Percentiles rank a stretch among this genome's conserved stretches.
phyloP scores from a whole-genome alignment of 129 eudicot genomes.

The Artemisia annua region DNA sequence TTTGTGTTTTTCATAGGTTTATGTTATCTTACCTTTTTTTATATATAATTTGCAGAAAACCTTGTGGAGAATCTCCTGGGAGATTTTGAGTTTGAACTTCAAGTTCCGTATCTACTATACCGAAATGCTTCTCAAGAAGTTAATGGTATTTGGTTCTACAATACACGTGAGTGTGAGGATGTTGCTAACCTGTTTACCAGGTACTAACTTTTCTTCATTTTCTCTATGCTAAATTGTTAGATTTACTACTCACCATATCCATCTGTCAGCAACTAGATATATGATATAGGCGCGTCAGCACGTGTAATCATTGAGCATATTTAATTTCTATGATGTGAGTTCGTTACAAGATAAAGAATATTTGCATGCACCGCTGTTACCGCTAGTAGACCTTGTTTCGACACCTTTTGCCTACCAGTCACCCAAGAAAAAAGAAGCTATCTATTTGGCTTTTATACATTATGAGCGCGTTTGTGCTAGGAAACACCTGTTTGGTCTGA shows the following conservation, averaged over 20 bases:
- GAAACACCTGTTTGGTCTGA: not conserved
- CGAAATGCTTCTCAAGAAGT: conserved; percentile 81
- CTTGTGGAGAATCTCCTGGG: conserved; percentile 80
- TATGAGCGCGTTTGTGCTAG: not conserved
- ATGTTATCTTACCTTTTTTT: conserved; percentile 11
- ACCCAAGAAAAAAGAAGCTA: not conserved
- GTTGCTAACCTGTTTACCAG: conserved; percentile 74
- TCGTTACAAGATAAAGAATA: not conserved
- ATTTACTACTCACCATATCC: not conserved
- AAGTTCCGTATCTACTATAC: conserved; percentile 69
- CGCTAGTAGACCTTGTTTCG: not conserved
- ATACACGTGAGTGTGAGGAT: conserved; percentile 77
- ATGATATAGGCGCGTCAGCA: not conserved
- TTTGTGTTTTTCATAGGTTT: not conserved
- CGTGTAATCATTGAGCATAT: not conserved
- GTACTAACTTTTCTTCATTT: conserved; percentile 27
- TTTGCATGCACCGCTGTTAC: not conserved
- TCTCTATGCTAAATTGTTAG: not conserved
- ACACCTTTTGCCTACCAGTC: not conserved
- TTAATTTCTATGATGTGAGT: not conserved
- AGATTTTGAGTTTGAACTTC: conserved; percentile 77
- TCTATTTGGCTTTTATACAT: not conserved
- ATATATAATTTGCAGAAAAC: conserved; percentile 50
- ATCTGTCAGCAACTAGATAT: conserved; percentile 15
- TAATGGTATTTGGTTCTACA: conserved; percentile 84